These are phyloP conservation scores for Olyra latifolia DNA, from an alignment of 176 grass and related monocot species.

Conservation along the genomic window DNA sequence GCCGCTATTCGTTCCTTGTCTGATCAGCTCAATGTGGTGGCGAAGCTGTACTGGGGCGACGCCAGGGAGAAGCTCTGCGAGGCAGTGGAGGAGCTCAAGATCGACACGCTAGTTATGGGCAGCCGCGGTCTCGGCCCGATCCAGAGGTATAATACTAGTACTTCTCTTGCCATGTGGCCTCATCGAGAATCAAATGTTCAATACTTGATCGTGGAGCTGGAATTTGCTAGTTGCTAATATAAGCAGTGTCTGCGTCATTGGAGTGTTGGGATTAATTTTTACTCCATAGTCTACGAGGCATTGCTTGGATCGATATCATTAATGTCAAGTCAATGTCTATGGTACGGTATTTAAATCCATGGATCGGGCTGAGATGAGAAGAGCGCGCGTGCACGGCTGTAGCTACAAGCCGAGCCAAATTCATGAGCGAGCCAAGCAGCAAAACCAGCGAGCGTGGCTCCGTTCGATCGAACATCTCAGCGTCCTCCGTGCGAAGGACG, in stretches of 20 bases:
- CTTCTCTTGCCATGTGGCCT: background rate
- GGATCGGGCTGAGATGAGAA: too few relatives aligned
- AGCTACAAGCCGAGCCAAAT: too few relatives aligned
- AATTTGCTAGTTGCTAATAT: background rate
- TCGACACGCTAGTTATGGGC: conserved; percentile 79
- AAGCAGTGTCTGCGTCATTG: background rate
- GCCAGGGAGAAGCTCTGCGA: conserved; percentile 91
- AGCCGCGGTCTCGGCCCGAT: conserved; percentile 83
- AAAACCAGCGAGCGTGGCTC: too few relatives aligned
- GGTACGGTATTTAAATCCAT: conserved; percentile 3
- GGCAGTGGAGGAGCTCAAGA: conserved; percentile 58
- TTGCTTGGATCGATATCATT: background rate
- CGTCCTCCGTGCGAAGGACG: too few relatives aligned
- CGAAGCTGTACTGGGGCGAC: conserved; percentile 93
- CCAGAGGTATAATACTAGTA: conserved; percentile 47
- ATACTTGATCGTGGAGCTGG: background rate
- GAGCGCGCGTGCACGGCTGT: too few relatives aligned
- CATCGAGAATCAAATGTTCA: background rate
- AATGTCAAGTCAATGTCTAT: background rate
- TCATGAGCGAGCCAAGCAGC: too few relatives aligned
- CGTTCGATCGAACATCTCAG: too few relatives aligned
- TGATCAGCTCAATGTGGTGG: conserved; percentile 57
- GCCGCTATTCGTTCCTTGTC: background rate
- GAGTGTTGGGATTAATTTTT: background rate
- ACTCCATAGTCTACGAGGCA: background rate